phyloP scores from a whole-genome alignment of 2,329 filamentous ascomycete genomes.

The Microdochium paspali region DNA sequence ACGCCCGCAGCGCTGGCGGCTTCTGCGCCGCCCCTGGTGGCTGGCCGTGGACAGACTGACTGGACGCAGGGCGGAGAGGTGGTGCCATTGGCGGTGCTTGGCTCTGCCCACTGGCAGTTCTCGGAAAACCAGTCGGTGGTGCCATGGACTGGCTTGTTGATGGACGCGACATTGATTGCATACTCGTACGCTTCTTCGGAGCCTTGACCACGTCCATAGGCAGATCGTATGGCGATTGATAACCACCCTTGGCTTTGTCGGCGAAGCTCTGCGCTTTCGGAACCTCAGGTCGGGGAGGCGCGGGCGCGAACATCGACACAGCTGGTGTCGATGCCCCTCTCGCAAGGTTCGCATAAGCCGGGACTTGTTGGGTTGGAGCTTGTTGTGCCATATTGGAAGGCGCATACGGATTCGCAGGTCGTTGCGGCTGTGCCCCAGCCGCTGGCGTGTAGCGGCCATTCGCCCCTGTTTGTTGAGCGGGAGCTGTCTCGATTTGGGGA shows the following conservation, averaged over 20 bases:
- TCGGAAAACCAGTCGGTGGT: conserved; percentile 42
- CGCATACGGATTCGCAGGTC: conserved; percentile 32
- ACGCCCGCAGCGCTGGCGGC: conserved; percentile 21
- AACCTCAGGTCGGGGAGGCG: conserved; percentile 31
- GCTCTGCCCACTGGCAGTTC: conserved; percentile 51
- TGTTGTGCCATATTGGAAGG: conserved; percentile 25
- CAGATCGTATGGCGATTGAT: conserved; percentile 89
- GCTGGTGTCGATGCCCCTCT: conserved; percentile 10
- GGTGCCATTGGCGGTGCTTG: conserved; percentile 12
- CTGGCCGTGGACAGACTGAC: conserved; percentile 21
- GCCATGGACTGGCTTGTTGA: conserved; percentile 29
- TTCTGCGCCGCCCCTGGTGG: conserved; percentile 20
- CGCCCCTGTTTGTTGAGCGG: conserved; percentile 10
- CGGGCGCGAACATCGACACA: conserved; percentile 24
- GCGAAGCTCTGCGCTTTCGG: conserved; percentile 72
- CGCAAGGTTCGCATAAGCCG: conserved; percentile 10
- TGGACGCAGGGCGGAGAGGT: conserved; percentile 26
- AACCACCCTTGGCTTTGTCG: conserved; percentile 84
- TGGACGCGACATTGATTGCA: conserved; percentile 41
- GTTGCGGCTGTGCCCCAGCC: conserved; percentile 13
- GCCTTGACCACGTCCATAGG: conserved; percentile 77
- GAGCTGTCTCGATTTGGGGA: conserved; percentile 7
- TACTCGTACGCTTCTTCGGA: conserved; percentile 52
- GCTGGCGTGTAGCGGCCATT: conserved; percentile 25
- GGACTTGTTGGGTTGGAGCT: conserved; percentile 13